These are phyloP conservation scores for Logfia minima DNA, from an alignment of 129 eudicot species.

Conservation along the genomic window DNA sequence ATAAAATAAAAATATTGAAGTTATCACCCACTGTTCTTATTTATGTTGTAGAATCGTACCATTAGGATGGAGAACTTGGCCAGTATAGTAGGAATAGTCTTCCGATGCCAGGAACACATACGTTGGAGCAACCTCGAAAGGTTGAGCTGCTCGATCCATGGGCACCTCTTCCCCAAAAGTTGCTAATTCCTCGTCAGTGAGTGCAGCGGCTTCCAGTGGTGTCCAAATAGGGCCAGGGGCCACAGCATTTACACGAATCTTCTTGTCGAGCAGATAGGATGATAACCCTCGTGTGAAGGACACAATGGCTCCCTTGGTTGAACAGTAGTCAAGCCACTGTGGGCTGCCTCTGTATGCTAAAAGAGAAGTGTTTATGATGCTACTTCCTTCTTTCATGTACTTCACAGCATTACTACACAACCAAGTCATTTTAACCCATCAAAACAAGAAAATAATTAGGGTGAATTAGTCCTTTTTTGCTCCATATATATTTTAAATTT, in stretches of 20 bases:
- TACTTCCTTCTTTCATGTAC: conserved; percentile 80
- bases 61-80: conserved; percentile 77
- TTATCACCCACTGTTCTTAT: no score
- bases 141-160: conserved; percentile 75
- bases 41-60: conserved; percentile 32
- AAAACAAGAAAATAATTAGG: no score
- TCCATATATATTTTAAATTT: no score
- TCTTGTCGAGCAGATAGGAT: conserved; percentile 46
- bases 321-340: conserved; percentile 50
- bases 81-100: conserved; percentile 62
- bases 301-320: conserved; percentile 75
- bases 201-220: conserved; percentile 60
- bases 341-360: conserved; percentile 55
- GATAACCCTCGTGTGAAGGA: conserved; percentile 64
- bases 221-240: conserved; percentile 93
- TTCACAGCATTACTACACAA: conserved; percentile 66
- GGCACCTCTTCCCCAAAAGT: conserved; percentile 54
- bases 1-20: no score
- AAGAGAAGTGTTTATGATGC: conserved; percentile 67
- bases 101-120: conserved; percentile 70
- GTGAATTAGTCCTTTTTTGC: no score
- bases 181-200: conserved; percentile 38
- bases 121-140: conserved; percentile 59
- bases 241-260: conserved; percentile 79
- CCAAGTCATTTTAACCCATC: not conserved